Percentiles rank a stretch among this genome's conserved stretches.
Conservation (phyloP, 2,329 filamentous ascomycete species). For the Epichloe bromicola region DNA sequence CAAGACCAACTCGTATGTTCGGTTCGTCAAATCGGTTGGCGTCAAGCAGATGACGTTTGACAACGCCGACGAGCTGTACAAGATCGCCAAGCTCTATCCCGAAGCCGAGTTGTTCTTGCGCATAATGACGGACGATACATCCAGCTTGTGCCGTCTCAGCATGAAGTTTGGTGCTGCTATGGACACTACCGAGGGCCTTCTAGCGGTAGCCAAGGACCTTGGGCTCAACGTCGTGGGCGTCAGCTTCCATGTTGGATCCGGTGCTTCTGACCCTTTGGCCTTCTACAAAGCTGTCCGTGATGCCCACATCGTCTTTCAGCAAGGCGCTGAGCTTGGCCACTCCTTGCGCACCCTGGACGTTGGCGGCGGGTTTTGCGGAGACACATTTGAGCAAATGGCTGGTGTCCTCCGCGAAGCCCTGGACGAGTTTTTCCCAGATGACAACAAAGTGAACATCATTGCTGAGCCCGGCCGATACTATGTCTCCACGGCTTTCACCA, state of each 20-base stretch:
- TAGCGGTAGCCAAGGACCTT: conserved; percentile 67
- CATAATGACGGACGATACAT: conserved; percentile 92
- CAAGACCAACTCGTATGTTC: conserved; percentile 97
- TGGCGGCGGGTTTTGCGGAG: conserved; percentile 81
- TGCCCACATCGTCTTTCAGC: conserved; percentile 77
- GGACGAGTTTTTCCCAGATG: conserved; percentile 75
- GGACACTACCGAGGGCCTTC: conserved; percentile 64
- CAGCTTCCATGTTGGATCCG: conserved; percentile 95
- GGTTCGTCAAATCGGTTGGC: conserved; percentile 69
- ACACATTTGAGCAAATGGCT: conserved; percentile 87
- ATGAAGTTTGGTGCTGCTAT: conserved; percentile 93
- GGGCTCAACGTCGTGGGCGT: conserved; percentile 87
- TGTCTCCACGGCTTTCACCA: conserved; percentile 81
- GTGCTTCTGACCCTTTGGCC: conserved; percentile 82
- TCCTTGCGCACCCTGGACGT: conserved; percentile 81
- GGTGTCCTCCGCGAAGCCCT: conserved; percentile 65
- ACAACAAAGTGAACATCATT: conserved; percentile 64
- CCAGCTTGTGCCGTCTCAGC: conserved; percentile 85
- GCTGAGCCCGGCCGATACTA: conserved; percentile 96
- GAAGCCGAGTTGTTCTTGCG: conserved; percentile 84
- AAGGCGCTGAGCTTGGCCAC: conserved; percentile 64
- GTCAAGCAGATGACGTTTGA: conserved; percentile 99
- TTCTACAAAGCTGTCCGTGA: conserved; percentile 88
- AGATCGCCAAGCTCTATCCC: conserved; percentile 86
- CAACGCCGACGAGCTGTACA: conserved; percentile 94